phyloP scores from a whole-genome alignment of 1,139 yeast genomes.

The Hyphopichia pseudoburtonii region DNA sequence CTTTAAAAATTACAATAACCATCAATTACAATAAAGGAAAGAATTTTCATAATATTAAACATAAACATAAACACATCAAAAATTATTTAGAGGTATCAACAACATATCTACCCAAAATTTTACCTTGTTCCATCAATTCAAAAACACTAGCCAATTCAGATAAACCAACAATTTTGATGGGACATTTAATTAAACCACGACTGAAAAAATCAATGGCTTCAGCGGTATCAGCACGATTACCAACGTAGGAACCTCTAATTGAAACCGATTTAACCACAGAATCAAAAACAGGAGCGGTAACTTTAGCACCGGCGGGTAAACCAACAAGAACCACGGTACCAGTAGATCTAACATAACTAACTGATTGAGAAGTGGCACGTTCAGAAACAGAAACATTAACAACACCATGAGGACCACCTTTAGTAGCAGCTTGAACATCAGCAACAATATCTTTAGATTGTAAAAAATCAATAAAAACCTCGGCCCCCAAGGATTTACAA shows the following conservation, averaged over 20 bases:
- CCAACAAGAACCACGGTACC: constrained; percentile 84
- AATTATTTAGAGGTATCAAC: constrained; percentile 46
- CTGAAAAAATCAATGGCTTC: constrained; percentile 75
- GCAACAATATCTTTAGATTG: constrained; percentile 32
- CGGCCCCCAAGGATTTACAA: constrained; percentile 64
- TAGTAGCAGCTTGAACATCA: constrained; percentile 26
- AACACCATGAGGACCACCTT: constrained; percentile 67
- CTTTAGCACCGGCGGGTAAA: constrained; percentile 71
- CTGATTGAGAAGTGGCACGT: constrained; percentile 67
- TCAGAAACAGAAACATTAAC: constrained; percentile 80
- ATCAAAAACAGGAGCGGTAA: constrained; percentile 59
- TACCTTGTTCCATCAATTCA: constrained; percentile 68
- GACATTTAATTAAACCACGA: constrained; percentile 67
- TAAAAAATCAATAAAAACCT: constrained; percentile 65
- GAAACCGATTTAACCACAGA: constrained; percentile 65
- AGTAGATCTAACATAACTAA: constrained; percentile 66
- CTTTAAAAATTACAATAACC: no score
- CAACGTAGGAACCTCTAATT: constrained; percentile 76
- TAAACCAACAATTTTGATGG: constrained; percentile 66
- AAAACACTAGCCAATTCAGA: constrained; percentile 60
- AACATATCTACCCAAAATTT: constrained; percentile 72
- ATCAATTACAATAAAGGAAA: no score
- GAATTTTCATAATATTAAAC: background rate
- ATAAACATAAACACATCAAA: background rate
- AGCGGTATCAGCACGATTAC: constrained; percentile 76